Base-by-base conservation (phyloP, 768 basidiomycete species). In the Naganishia vishniacii region DNA sequence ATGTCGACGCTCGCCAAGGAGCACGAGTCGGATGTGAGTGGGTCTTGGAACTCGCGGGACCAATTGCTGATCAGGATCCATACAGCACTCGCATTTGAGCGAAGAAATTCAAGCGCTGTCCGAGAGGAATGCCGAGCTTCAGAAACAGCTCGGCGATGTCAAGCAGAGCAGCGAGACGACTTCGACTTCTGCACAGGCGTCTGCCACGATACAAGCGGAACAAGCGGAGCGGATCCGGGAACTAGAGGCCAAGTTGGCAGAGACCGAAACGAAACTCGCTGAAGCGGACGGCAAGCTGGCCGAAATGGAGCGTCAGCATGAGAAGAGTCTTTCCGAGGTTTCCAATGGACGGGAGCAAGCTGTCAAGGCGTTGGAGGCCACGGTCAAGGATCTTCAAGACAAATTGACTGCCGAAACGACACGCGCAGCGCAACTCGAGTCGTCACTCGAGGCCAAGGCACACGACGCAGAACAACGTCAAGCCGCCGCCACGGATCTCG, bases 251-350 rank as follows among this genome's bases (percentile, higher is more conserved):
- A 41, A 26, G 13, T 16, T 90, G 8, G 75, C 78, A 44, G 78
- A 76, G 0, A 80, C 84, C 4, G 83, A 88, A 67, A 82, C 81
- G 59, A 88, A 86, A 73, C 82, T 83, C 48, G 86, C 83, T 68
- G 91, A 95, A 8, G 83, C 85, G 20, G 90, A 94, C 76, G 91
- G 91, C 78, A 92, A 97, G 75, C 93, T 95, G 69, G 94, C 95
- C 73, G 94, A 99, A 34, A 18, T 25, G 25, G 41, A 23, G 15
- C 18, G 40, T 9, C 53, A 56, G 34, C 37, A 40, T 34, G 53
- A 56, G 23, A 16, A 9, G 20, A 51, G 40, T 28, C 15, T 51
- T 13, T 23, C 18, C 18, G 62, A 67, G 29, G 61, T 26, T 28
- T 60, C 66, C 41, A 65, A 60, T 16, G 62, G 48, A 47, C 60